Conservation (phyloP, 2,329 filamentous ascomycete genomes). For the Trichoderma brevicompactum region DNA sequence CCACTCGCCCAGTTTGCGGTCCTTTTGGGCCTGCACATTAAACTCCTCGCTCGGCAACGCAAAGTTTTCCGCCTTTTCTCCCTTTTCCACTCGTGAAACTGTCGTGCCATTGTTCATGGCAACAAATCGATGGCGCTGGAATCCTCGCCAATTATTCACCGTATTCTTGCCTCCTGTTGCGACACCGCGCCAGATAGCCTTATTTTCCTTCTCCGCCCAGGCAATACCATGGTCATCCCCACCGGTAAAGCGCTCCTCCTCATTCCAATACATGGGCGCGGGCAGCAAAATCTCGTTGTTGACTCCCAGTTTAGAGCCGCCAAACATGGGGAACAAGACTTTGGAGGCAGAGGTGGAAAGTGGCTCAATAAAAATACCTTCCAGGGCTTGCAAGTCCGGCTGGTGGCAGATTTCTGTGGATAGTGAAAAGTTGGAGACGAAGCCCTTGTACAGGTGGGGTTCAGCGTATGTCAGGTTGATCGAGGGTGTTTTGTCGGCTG, state of each 20-base stretch:
- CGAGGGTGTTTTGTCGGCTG: slow-evolving; percentile 50
- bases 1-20: slow-evolving; percentile 55
- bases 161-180: slow-evolving; percentile 67
- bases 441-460: slow-evolving; percentile 59
- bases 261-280: slow-evolving; percentile 70
- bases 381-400: slow-evolving; percentile 63
- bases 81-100: slow-evolving; percentile 54
- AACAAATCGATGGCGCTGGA: slow-evolving; percentile 76
- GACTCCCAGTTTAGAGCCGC: slow-evolving; percentile 68
- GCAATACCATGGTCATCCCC: slow-evolving; percentile 55
- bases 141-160: slow-evolving; percentile 68
- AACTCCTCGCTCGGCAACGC: slow-evolving; percentile 55
- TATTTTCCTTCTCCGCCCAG: slow-evolving; percentile 61
- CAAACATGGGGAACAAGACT: slow-evolving; percentile 66
- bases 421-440: slow-evolving; percentile 64
- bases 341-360: slow-evolving; percentile 61
- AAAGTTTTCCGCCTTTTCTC: slow-evolving; percentile 56
- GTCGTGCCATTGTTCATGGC: slow-evolving; percentile 71
- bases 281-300: slow-evolving; percentile 74
- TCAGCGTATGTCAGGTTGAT: slow-evolving; percentile 52
- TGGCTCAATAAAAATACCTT: slow-evolving; percentile 67
- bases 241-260: slow-evolving; percentile 65
- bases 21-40: slow-evolving; percentile 50
- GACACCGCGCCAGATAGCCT: slow-evolving; percentile 67
- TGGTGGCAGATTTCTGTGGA: slow-evolving; percentile 68